Base-by-base conservation (phyloP, 1,284 basidiomycete species). In the Mycosarcoma mackinlayi region DNA sequence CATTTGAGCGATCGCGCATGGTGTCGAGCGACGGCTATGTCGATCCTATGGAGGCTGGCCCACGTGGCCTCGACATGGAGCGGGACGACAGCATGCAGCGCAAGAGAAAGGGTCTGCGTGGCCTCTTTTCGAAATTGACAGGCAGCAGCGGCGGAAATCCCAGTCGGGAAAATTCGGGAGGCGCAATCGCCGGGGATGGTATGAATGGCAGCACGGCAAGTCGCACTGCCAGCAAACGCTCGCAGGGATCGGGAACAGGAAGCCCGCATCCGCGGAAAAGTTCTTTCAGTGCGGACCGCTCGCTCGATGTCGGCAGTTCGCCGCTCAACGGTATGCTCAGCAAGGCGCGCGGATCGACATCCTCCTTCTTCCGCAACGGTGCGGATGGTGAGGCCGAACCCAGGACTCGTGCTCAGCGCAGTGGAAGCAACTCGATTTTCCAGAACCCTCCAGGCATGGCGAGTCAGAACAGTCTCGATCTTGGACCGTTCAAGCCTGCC, bases 401-500 rank as follows among this genome's bases (percentile, higher is more conserved):
- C 40, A 62, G 37, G 38, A 19, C 50, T 19, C 56, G 61, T 28
- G n/a, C 34, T 7, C 56, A 47, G 35, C 27, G 28, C 25, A 47
- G 49, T 28, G 48, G 30, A 10, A 54, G 38, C 31, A 53, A 44
- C 14, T 52, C 64, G 27, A 39, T 59, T 18, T 76, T 76, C 45
- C 64, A 74, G 46, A 54, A 68, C 19, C 77, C 77, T 4, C 63
- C 70, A 3, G 60, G 67, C n/a, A 71, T 74, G 70, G 51, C 60
- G 14, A 79, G 74, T 41, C 73, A 75, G 64, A 62, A 59, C 39
- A 73, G 73, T 39, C 53, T 79, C 38, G 77, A 79, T 16, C 63
- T 75, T 21, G 77, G 77, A 10, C 77, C 77, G 1, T 79, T 79
- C 71, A 70, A 76, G 44, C 53, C 65, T 41, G 67, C 61, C 16